Conservation (phyloP, 352 stramenopile species). For the Pythium vanterpoolii region DNA sequence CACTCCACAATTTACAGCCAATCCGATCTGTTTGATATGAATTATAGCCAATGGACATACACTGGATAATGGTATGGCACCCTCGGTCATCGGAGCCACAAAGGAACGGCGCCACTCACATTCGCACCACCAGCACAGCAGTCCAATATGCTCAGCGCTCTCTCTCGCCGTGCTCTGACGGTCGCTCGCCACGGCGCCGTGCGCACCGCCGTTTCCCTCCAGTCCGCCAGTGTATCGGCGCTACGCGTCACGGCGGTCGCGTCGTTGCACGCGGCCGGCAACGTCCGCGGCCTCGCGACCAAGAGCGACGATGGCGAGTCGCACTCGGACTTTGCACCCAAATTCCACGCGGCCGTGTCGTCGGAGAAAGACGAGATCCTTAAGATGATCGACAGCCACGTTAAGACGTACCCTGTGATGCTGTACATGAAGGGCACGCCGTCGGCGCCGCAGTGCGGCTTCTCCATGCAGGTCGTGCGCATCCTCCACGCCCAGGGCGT, state of each 20-base stretch:
- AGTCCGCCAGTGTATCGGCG: conserved; percentile 1
- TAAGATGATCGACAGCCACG: conserved; percentile 89
- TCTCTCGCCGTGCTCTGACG: conserved; percentile 20
- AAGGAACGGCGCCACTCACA: background rate
- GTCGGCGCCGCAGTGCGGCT: conserved; percentile 95
- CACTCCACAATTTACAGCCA: background rate
- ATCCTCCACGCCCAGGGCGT: conserved; percentile 91
- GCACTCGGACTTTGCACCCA: conserved; percentile 88
- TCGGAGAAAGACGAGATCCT: conserved; percentile 86
- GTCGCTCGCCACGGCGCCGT: conserved; percentile 5
- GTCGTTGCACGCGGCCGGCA: background rate
- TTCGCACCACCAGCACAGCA: conserved; percentile 4
- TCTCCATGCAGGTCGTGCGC: conserved; percentile 95
- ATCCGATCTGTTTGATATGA: background rate
- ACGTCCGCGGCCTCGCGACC: conserved; percentile 35
- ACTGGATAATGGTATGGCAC: too few species aligned
- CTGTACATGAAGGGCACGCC: conserved; percentile 99
- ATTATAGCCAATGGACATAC: conserved; percentile 10
- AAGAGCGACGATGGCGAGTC: conserved; percentile 50
- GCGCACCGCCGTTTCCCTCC: background rate
- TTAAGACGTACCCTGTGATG: conserved; percentile 94
- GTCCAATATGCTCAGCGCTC: conserved; percentile 15
- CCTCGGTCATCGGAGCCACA: background rate
- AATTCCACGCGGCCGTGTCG: conserved; percentile 84
- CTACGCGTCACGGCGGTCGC: conserved; percentile 4